Conservation (phyloP, 2,329 filamentous ascomycete species). For the Xylaria multiplex region DNA sequence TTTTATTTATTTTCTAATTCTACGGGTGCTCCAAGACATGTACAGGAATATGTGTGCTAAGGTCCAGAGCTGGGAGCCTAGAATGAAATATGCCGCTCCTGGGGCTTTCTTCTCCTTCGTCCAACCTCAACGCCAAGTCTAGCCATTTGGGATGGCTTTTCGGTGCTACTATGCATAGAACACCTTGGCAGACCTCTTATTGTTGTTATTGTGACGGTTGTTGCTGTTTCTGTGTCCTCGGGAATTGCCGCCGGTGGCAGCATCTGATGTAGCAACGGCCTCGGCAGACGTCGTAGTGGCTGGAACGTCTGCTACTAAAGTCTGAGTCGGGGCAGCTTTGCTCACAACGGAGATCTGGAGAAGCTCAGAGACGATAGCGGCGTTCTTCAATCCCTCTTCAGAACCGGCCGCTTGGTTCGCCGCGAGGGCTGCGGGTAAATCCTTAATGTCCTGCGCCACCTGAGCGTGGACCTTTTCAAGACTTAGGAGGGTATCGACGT, state of each 20-base stretch:
- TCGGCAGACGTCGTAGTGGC: constrained; percentile 19
- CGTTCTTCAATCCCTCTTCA: constrained; percentile 46
- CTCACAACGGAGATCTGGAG: constrained; percentile 49
- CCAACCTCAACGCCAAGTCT: constrained; percentile 4
- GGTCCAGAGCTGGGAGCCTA: neutral
- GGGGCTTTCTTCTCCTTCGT: neutral
- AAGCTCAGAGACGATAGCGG: constrained; percentile 54
- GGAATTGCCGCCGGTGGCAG: neutral
- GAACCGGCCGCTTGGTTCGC: constrained; percentile 57
- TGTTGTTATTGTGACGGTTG: constrained; percentile 30
- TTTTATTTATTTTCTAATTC: constrained; percentile 7
- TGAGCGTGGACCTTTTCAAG: constrained; percentile 59
- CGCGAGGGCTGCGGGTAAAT: constrained; percentile 59
- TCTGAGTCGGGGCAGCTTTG: constrained; percentile 49
- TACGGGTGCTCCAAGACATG: constrained; percentile 24
- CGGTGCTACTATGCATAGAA: constrained; percentile 21
- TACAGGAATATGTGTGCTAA: constrained; percentile 14
- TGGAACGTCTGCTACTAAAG: constrained; percentile 38
- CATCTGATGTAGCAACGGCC: constrained; percentile 11
- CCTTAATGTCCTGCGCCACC: constrained; percentile 60
- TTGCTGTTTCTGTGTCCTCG: constrained; percentile 14
- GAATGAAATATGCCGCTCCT: neutral
- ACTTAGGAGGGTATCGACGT: constrained; percentile 58
- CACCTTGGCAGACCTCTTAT: constrained; percentile 35
- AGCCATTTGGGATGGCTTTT: constrained; percentile 26